Percentiles rank a stretch among this genome's conserved stretches.
Evolutionary conservation across 148 eudicot species (phyloP).

Genomic region (Camellia granthamiana): DNA sequence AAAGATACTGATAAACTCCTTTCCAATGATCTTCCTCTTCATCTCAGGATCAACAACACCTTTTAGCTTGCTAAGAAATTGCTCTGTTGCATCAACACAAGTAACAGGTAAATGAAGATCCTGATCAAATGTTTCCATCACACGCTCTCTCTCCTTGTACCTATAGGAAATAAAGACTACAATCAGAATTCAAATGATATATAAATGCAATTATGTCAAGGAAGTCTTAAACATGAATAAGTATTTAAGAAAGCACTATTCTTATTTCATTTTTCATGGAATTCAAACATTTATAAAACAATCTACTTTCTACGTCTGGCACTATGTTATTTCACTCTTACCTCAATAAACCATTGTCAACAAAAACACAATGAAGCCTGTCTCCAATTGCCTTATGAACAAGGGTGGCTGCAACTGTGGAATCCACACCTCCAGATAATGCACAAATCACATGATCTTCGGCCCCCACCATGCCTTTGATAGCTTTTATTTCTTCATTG

Average conservation of each 20-base stretch:
- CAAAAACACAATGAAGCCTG: conserved; percentile 90
- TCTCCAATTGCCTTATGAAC: conserved; percentile 97
- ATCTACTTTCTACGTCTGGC: not conserved
- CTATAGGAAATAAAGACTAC: conserved; percentile 31
- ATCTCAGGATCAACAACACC: conserved; percentile 86
- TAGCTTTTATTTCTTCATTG: conserved; percentile 73
- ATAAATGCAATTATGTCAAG: not conserved
- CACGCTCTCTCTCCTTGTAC: conserved; percentile 87
- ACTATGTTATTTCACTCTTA: conserved; percentile 21
- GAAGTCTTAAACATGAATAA: not conserved
- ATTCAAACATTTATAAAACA: not conserved
- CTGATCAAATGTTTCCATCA: conserved; percentile 84
- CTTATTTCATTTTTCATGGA: not conserved
- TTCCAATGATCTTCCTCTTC: conserved; percentile 92
- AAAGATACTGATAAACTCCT: conserved; percentile 79
- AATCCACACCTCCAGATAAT: conserved; percentile 96
- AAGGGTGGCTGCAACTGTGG: conserved; percentile 95
- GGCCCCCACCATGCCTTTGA: conserved; percentile 57
- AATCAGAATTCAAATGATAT: conserved; percentile 5
- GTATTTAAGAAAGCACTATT: not conserved
- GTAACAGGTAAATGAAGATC: conserved; percentile 94
- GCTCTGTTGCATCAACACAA: conserved; percentile 80
- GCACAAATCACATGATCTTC: conserved; percentile 98
- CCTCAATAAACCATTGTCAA: conserved; percentile 93
- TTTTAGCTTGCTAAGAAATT: conserved; percentile 74